Evolutionary conservation across 2,329 filamentous ascomycete genomes (phyloP).

Genomic region (Metarhizium album): DNA sequence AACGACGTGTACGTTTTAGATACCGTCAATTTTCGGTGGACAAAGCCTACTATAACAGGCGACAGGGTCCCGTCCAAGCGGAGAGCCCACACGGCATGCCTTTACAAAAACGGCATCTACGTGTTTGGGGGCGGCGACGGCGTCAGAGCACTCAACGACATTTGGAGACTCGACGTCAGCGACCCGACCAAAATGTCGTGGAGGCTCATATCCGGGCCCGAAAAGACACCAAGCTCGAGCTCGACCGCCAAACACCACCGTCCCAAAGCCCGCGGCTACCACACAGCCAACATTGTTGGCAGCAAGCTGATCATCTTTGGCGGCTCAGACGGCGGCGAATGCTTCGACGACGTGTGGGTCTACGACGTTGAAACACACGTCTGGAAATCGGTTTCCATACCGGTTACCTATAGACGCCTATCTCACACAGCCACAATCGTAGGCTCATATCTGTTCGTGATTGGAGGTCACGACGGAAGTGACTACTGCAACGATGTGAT

Average conservation of each 20-base stretch:
- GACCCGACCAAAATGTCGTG: slow-evolving; percentile 59
- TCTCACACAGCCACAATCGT: slow-evolving; percentile 61
- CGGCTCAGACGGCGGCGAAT: slow-evolving; percentile 59
- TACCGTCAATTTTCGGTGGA: slow-evolving; percentile 58
- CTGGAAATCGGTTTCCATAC: slow-evolving; percentile 50
- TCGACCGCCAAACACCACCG: slow-evolving; percentile 26
- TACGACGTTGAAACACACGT: slow-evolving; percentile 53
- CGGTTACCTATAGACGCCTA: slow-evolving; percentile 51
- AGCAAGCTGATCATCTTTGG: slow-evolving; percentile 63
- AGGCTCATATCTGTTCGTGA: slow-evolving; percentile 58
- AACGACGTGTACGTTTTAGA: slow-evolving; percentile 65
- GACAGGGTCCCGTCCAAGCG: slow-evolving; percentile 49
- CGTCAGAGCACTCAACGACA: slow-evolving; percentile 58
- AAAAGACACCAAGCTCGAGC: slow-evolving; percentile 17
- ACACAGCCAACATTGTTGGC: slow-evolving; percentile 64
- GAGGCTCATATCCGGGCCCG: slow-evolving; percentile 48
- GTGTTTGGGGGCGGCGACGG: slow-evolving; percentile 64
- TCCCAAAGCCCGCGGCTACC: slow-evolving; percentile 57
- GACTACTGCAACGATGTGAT: slow-evolving; percentile 61
- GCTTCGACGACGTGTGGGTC: slow-evolving; percentile 64
- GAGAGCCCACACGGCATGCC: slow-evolving; percentile 58
- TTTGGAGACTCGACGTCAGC: slow-evolving; percentile 60
- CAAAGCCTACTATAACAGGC: slow-evolving; percentile 47
- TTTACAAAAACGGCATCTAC: slow-evolving; percentile 61
- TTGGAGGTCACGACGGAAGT: slow-evolving; percentile 59